phyloP scores from a whole-genome alignment of 495 filamentous ascomycete genomes.

The Eremomyces bilateralis region DNA sequence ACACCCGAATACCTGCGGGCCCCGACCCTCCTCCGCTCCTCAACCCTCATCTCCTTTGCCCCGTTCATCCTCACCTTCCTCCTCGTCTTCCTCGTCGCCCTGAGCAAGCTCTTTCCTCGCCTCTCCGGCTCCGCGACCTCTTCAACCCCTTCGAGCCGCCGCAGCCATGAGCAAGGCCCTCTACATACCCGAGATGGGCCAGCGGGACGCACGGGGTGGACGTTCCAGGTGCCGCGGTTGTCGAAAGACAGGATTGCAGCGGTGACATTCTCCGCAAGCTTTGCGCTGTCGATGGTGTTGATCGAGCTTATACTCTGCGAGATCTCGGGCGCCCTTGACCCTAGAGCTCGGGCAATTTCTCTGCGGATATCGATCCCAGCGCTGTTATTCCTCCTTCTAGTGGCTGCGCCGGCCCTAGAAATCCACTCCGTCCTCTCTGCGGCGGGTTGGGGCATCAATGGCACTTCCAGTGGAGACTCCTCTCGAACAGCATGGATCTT shows the following conservation, averaged over 20 bases:
- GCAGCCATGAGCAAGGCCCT: too few relatives aligned
- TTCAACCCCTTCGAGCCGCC: too few relatives aligned
- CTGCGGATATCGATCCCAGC: constrained; percentile 41
- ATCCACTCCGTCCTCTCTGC: constrained; percentile 40
- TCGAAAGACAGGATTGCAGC: constrained; percentile 25
- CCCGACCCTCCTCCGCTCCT: constrained; percentile 4
- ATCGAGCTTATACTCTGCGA: constrained; percentile 59
- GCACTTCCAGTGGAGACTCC: constrained; percentile 24
- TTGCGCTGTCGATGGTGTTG: constrained; percentile 50
- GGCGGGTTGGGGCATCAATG: constrained; percentile 33
- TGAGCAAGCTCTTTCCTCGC: constrained; percentile 40
- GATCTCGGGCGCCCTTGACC: constrained; percentile 46
- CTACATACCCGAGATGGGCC: too few relatives aligned
- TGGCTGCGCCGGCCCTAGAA: constrained; percentile 50
- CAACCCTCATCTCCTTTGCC: constrained; percentile 23
- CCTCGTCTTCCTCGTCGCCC: constrained; percentile 30
- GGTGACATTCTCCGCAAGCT: constrained; percentile 43
- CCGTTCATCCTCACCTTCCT: constrained; percentile 42
- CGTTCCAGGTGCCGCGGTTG: constrained; percentile 5
- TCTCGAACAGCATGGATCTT: constrained; percentile 34
- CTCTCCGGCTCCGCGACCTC: constrained; percentile 33
- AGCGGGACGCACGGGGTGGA: too few relatives aligned
- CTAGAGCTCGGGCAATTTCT: constrained; percentile 34
- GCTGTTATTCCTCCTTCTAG: constrained; percentile 41
- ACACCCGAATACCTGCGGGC: constrained; percentile 12